A percentile compares a stretch with the other conserved stretches of the same genome.
Conservation (phyloP, 2,329 filamentous ascomycete genomes). For the Pseudocercospora vitis region DNA sequence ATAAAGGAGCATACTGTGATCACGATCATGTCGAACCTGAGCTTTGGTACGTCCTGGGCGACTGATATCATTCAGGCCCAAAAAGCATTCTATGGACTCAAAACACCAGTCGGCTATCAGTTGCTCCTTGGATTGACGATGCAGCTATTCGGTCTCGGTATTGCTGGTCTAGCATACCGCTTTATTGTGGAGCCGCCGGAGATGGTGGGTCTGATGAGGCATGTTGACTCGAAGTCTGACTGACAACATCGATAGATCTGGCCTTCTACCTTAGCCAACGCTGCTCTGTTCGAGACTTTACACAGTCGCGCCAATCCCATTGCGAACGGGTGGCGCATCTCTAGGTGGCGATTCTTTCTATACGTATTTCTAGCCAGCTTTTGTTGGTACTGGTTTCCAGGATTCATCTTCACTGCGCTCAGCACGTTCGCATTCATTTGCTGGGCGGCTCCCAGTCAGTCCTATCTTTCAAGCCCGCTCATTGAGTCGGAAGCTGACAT, state of each 20-base stretch:
- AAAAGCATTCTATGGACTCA: background rate
- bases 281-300: conserved; percentile 4
- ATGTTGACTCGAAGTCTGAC: background rate
- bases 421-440: conserved; percentile 11
- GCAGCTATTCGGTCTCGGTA: conserved; percentile 9
- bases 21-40: conserved; percentile 8
- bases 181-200: conserved; percentile 8
- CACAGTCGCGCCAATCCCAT: conserved; percentile 3
- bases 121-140: conserved; percentile 3
- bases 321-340: conserved; percentile 7
- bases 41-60: conserved; percentile 4
- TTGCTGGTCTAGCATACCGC: conserved; percentile 6
- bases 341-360: conserved; percentile 4
- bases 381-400: conserved; percentile 8
- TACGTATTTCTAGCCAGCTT: background rate
- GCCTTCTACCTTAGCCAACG: conserved; percentile 7
- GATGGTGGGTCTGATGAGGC: background rate
- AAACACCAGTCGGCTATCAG: background rate
- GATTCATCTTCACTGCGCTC: conserved; percentile 5
- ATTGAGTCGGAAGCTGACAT: no score
- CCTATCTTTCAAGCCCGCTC: no score
- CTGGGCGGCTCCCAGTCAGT: conserved; percentile 11
- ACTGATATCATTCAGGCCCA: conserved; percentile 10
- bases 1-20: conserved; percentile 3
- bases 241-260: background rate